A percentile compares a stretch with the other conserved stretches of the same genome.
Conservation (phyloP, 2,329 filamentous ascomycete species). For the Aspergillus pseudotamarii region DNA sequence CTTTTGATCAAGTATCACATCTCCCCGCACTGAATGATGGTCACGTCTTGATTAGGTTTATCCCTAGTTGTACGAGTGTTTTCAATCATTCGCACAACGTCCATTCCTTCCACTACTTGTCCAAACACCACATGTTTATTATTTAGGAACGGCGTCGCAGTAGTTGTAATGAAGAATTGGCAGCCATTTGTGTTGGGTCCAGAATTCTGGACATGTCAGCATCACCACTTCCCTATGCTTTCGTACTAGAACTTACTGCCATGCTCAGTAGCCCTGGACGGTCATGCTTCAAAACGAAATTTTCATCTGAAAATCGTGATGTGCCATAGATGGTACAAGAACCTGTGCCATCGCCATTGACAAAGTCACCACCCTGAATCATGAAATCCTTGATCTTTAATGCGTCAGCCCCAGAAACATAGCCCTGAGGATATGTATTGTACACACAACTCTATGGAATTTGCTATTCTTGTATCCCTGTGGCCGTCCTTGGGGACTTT, state of each 20-base stretch:
- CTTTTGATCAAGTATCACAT: slow-evolving; percentile 61
- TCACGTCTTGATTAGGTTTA: slow-evolving; percentile 80
- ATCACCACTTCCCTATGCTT: not conserved
- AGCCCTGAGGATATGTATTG: not conserved
- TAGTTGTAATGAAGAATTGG: slow-evolving; percentile 97
- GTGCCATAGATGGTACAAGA: slow-evolving; percentile 85
- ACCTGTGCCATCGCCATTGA: slow-evolving; percentile 90
- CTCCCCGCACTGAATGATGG: slow-evolving; percentile 86
- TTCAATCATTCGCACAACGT: slow-evolving; percentile 90
- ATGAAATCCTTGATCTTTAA: slow-evolving; percentile 89
- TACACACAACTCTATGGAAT: slow-evolving; percentile 86
- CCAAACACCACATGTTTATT: slow-evolving; percentile 96
- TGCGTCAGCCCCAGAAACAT: slow-evolving; percentile 2
- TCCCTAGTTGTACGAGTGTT: slow-evolving; percentile 84
- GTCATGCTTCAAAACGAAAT: slow-evolving; percentile 79
- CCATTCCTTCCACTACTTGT: slow-evolving; percentile 84
- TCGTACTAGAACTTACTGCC: slow-evolving; percentile 66
- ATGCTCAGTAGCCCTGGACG: slow-evolving; percentile 82
- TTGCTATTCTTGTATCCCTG: slow-evolving; percentile 94
- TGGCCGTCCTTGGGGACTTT: slow-evolving; percentile 72
- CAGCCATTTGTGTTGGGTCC: slow-evolving; percentile 91
- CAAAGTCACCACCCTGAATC: slow-evolving; percentile 95
- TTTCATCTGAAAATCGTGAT: slow-evolving; percentile 85
- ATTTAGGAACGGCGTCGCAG: slow-evolving; percentile 83
- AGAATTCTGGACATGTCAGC: slow-evolving; percentile 66